Evolutionary conservation across 495 filamentous ascomycete genomes (phyloP).

Genomic region (Chaetomium cochliodes): DNA sequence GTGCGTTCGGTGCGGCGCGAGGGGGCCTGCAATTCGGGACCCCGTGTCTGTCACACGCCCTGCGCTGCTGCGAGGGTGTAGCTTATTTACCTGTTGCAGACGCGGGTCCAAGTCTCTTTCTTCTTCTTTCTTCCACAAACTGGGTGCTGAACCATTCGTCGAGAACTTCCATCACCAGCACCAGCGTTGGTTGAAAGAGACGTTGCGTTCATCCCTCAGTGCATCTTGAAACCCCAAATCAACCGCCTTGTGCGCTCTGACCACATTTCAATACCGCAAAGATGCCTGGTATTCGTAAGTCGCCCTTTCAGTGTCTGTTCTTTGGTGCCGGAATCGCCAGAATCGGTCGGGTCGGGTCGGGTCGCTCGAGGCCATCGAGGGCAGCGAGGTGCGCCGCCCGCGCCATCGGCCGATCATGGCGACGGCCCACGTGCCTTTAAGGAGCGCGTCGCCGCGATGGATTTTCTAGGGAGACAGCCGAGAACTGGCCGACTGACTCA

Average conservation of each 20-base stretch:
- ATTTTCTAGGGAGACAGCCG: not conserved
- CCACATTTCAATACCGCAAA: slow-evolving; percentile 23
- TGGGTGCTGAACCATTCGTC: not conserved
- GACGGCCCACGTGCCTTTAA: not conserved
- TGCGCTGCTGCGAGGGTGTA: not conserved
- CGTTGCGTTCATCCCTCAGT: not conserved
- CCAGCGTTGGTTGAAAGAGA: not conserved
- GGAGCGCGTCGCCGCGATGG: not conserved
- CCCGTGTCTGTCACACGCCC: slow-evolving; percentile 15
- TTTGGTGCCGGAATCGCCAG: not conserved
- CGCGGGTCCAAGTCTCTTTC: slow-evolving; percentile 8
- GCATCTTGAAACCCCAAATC: not conserved
- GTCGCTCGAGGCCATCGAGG: not conserved
- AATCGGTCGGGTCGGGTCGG: slow-evolving; percentile 5
- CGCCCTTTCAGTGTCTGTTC: not conserved
- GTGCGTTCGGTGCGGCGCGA: slow-evolving; percentile 7
- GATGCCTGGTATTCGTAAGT: slow-evolving; percentile 38
- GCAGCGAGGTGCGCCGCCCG: not conserved
- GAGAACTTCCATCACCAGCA: not conserved
- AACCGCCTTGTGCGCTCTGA: slow-evolving; percentile 6
- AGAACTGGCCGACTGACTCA: not conserved
- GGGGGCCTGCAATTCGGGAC: slow-evolving; percentile 17
- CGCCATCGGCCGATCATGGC: not conserved
- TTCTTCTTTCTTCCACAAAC: not conserved
- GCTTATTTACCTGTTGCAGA: slow-evolving; percentile 13